Percentiles rank a stretch among this genome's conserved stretches.
Evolutionary conservation across 371 early-diverging fungal genomes (phyloP).

Genomic region (Entomophthora muscae): DNA sequence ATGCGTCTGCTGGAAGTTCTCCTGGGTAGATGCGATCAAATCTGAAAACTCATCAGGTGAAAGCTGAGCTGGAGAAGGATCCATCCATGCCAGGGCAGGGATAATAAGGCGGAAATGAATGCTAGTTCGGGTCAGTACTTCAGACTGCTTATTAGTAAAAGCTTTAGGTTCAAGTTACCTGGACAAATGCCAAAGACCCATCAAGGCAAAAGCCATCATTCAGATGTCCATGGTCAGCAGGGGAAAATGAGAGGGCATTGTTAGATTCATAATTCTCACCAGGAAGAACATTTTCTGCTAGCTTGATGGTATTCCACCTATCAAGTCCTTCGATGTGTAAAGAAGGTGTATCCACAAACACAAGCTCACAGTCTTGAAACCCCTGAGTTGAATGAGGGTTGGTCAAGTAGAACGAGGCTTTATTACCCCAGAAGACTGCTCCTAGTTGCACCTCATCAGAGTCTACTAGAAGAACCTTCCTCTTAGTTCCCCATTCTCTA

Average conservation of each 20-base stretch:
- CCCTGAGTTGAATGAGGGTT: background rate
- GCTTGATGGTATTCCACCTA: constrained; percentile 5
- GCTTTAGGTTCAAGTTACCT: background rate
- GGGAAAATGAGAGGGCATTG: background rate
- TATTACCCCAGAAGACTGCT: background rate
- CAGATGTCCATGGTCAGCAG: background rate
- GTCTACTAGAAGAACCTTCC: background rate
- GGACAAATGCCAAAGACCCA: background rate
- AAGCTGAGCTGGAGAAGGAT: background rate
- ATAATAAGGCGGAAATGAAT: background rate
- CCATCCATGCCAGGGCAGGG: background rate
- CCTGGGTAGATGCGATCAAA: background rate
- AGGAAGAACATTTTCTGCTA: background rate
- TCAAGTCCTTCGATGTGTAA: background rate
- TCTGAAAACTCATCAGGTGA: background rate
- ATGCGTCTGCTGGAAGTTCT: background rate
- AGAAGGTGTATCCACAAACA: background rate
- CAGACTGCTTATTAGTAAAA: background rate
- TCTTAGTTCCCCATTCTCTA: background rate
- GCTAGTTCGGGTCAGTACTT: background rate
- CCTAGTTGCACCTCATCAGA: background rate
- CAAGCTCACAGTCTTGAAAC: background rate
- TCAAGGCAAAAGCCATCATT: background rate
- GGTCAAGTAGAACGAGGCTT: background rate
- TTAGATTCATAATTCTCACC: background rate